phyloP scores from a whole-genome alignment of 2,329 filamentous ascomycete species.

The Cladosporium austrohemisphaericum region DNA sequence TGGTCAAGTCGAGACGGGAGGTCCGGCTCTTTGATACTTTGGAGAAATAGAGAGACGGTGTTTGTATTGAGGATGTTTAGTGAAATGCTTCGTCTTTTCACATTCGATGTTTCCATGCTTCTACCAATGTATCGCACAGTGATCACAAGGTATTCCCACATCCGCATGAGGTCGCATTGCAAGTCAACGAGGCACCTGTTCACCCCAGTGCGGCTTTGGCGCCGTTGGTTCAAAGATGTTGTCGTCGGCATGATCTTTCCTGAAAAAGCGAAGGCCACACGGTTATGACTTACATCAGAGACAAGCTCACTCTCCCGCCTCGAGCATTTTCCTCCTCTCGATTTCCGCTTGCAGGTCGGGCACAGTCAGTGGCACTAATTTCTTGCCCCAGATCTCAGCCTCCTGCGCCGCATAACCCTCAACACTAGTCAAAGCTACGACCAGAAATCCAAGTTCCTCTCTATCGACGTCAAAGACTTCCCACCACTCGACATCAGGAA shows the following conservation, averaged over 20 bases:
- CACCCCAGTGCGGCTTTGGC: too few relatives aligned
- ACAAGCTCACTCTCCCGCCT: slow-evolving; percentile 16
- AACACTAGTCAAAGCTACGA: slow-evolving; percentile 78
- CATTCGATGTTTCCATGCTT: too few relatives aligned
- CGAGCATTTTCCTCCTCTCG: slow-evolving; percentile 47
- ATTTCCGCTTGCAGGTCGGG: slow-evolving; percentile 59
- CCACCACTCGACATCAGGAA: slow-evolving; percentile 91
- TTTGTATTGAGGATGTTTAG: too few relatives aligned
- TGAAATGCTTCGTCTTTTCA: too few relatives aligned
- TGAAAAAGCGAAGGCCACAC: not conserved
- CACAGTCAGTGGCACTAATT: slow-evolving; percentile 57
- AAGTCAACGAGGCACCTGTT: too few relatives aligned
- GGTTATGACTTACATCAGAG: not conserved
- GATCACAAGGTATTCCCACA: too few relatives aligned
- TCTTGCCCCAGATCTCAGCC: slow-evolving; percentile 49
- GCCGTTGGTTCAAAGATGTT: not conserved
- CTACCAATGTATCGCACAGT: too few relatives aligned
- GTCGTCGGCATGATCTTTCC: not conserved
- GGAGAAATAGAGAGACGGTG: too few relatives aligned
- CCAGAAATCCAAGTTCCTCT: slow-evolving; percentile 89
- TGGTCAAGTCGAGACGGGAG: too few relatives aligned
- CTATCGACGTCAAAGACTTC: slow-evolving; percentile 95
- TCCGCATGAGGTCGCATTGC: too few relatives aligned
- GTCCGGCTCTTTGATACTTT: too few relatives aligned
- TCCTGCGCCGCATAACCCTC: slow-evolving; percentile 65